Evolutionary conservation across 306 rosid genomes (phyloP), one percentile per base, ranked within the genome.

Genomic region (Lablab purpureus): DNA sequence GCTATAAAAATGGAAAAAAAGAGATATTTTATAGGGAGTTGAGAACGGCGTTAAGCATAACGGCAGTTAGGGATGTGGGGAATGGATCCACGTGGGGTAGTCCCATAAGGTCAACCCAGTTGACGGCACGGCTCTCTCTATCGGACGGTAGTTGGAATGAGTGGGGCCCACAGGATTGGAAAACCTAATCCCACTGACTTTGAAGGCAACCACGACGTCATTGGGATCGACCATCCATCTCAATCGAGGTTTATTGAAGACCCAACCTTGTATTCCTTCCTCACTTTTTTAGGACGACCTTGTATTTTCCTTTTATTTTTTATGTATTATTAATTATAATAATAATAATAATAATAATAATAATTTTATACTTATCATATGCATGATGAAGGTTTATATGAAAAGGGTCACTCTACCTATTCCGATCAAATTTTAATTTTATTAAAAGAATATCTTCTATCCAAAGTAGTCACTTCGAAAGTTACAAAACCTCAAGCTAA

Each of bases 181-280:
- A 43, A 40, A 85, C 88, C 88, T 78, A 85, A 85, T 79, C 85
- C 81, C 73, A 62, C 72, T 85, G 88, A 85, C 88, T 81, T 81
- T 70, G 79, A 68, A 68, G 40, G 19, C 77, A 43, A 73, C 59
- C 28, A 59, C 70, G 47, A 73, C 81, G 88, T 85, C 85, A 81
- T 73, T 14, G 80, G 32, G 84, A 79, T 40, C 83, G 50, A 54
- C 54, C 40, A 43, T 43, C 55, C 73, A 66, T 52, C 59, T 75
- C 75, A 41, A 45, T 58, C 43, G 43, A 59, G 47, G 74, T 21
- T 2, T 34, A 34, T 55, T 56, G 59, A 78, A 78, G 49, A 73
- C 76, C n/a, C 43, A 41, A 56, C 30, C 64, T 11, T 46, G 11
- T 11, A 27, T 18, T 7, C n/a, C 43, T 11, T 6, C 55, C 28